A percentile compares a stretch with the other conserved stretches of the same genome.
Evolutionary conservation across 768 basidiomycete species (phyloP).

Genomic region (Amanita muscaria): DNA sequence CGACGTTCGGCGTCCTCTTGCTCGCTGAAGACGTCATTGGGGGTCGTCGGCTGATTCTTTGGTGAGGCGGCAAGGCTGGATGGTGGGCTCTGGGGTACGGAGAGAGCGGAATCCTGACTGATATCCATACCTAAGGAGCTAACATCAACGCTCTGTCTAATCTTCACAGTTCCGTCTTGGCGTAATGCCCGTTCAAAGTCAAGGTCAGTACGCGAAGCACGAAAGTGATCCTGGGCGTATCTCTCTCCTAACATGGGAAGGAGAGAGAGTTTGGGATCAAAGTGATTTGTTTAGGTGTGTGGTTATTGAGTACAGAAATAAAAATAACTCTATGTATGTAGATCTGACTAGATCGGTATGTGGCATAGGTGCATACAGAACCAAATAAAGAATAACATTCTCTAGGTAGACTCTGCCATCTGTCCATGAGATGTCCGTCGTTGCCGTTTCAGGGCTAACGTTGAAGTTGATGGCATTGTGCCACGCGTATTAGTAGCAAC

Average conservation of each 20-base stretch:
- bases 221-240: slow-evolving; percentile 33
- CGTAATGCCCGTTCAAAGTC: slow-evolving; percentile 76
- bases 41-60: slow-evolving; percentile 34
- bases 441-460: slow-evolving; percentile 61
- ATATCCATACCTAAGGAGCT: slow-evolving; percentile 50
- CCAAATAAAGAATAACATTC: neutral
- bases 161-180: slow-evolving; percentile 54
- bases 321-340: slow-evolving; percentile 8
- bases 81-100: slow-evolving; percentile 41
- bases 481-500: slow-evolving; percentile 23
- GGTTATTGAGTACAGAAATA: slow-evolving; percentile 6
- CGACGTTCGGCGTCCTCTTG: slow-evolving; percentile 62
- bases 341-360: neutral
- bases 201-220: slow-evolving; percentile 64
- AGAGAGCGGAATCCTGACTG: slow-evolving; percentile 34
- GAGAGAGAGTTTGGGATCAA: slow-evolving; percentile 3
- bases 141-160: slow-evolving; percentile 67
- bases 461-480: slow-evolving; percentile 15
- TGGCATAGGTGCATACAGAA: neutral
- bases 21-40: slow-evolving; percentile 55
- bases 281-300: neutral
- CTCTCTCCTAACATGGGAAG: slow-evolving; percentile 46
- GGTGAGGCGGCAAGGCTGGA: slow-evolving; percentile 52
- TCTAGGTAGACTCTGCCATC: slow-evolving; percentile 23
- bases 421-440: slow-evolving; percentile 64